Evolutionary conservation across 1,284 basidiomycete genomes (phyloP).

Genomic region (Microbotryum saponariae): DNA sequence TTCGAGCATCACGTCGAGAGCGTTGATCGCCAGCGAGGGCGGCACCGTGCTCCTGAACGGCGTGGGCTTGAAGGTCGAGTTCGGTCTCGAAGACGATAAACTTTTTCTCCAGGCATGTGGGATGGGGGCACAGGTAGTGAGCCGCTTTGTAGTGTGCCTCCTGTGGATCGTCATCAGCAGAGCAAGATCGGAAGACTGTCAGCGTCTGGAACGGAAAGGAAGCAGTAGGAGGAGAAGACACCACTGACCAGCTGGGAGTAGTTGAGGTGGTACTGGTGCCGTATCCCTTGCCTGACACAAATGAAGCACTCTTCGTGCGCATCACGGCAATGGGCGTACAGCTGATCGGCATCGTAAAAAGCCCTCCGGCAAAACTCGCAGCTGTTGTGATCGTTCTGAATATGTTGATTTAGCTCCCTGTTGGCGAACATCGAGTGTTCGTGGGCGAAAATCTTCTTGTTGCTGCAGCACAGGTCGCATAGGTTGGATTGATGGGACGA

Average conservation of each 20-base stretch:
- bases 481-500: conserved; percentile 68
- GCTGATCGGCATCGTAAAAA: conserved; percentile 83
- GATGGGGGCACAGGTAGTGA: conserved; percentile 71
- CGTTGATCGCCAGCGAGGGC: conserved; percentile 55
- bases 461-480: conserved; percentile 81
- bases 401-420: conserved; percentile 58
- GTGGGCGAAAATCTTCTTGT: conserved; percentile 92
- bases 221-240: neutral
- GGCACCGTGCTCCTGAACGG: conserved; percentile 74
- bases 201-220: conserved; percentile 2
- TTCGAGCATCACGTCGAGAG: conserved; percentile 67
- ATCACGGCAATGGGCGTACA: conserved; percentile 91
- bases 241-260: conserved; percentile 36
- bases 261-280: conserved; percentile 70
- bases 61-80: conserved; percentile 86
- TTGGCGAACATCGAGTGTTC: conserved; percentile 78
- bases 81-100: conserved; percentile 88
- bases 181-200: conserved; percentile 32
- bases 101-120: conserved; percentile 71
- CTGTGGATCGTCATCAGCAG: conserved; percentile 31
- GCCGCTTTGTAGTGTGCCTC: conserved; percentile 40
- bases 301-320: conserved; percentile 94
- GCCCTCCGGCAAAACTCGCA: conserved; percentile 82
- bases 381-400: conserved; percentile 55
- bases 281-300: conserved; percentile 66